Base-by-base conservation (phyloP, 2,329 filamentous ascomycete genomes). In the Lomentospora prolificans region DNA sequence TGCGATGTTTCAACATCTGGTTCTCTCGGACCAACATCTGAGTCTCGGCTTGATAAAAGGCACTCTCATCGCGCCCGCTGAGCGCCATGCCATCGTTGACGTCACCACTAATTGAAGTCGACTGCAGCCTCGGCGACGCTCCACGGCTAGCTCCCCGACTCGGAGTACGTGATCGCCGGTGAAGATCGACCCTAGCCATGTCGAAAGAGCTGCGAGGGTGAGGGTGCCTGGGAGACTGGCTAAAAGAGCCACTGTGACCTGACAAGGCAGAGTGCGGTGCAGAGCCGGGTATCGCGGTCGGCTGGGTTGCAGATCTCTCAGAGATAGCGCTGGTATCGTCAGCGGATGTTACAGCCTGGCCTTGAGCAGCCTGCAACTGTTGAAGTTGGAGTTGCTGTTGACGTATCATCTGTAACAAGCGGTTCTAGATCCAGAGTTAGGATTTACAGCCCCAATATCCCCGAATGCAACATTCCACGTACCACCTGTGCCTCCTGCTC, bases 1-100 rank as follows among this genome's bases (percentile, higher is more conserved):
- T 87, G 51, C 88, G 78, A 66, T 85, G 78, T 59, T 85, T 83
- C 53, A 92, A 72, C 87, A 92, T 90, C 69, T 91, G 87, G 62
- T 91, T 92, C 72, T 91, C 88, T 25, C 88, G 77, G 22, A 84
- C 79, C 63, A 92, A 70, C 71, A 82, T 90, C 69, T 89, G 86
- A 1, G 87, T 89, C 70, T 92, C 88, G 3, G 87, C 87, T 67
- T 90, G 87, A 64, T 91, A 91, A 66, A 90, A 90, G 1, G 85
- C 84, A 60, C 79, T 84, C 66, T 91, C 87, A 63, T 90, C 87
- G 17, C 87, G 75, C 6, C 79, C 80, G n/a, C 79, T 80, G 1
- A 86, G 74, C 48, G 48, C 39, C 31, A 51, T 78, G 69, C 72
- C 78, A 82, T 89, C 84, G 31, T 77, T 78, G 54, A 74, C 76